Evolutionary conservation across 176 grass and related monocot species (phyloP), one percentile per base, ranked within the genome.

Genomic region (Tuctoria greenei): DNA sequence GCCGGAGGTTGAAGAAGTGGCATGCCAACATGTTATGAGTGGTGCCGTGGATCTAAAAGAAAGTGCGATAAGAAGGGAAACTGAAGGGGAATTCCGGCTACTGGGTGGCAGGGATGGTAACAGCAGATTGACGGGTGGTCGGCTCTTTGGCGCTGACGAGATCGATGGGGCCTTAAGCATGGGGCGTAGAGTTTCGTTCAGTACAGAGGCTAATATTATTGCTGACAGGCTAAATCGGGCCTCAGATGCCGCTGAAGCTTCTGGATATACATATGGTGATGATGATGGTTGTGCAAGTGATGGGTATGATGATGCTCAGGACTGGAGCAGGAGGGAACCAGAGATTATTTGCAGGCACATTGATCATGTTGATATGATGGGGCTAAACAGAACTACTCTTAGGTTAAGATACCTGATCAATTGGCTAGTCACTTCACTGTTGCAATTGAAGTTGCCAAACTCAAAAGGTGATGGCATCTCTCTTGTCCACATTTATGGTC

Each of bases 61-160:
- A 64, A 99, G 96, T 61, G 92, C 96, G 0, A 99, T 99, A 84
- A 95, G 92, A 67, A 95, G 96, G 84, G 96, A 99, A 63, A 99
- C 92, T 70, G 96, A 99, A 85, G 92, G 96, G 47, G 96, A 99
- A 60, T 99, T 99, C 68, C 80, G 96, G 26, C 74, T 99, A 66
- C 66, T 99, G 44, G 96, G 92, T 43, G 80, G 92, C 38, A 95
- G 96, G 84, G 91, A 90, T 83, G 82, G 84, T 56, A 93, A 90
- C 69, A 88, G 21, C 79, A 90, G 91, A 34, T 88, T 93, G 81
- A 51, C 88, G 15, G 91, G 91, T 34, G 82, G 82, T 8, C 86
- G 85, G 47, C 88, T 93, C 41, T 93, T 93, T 0, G 85, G 85
- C 58, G 79, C 85, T 79, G 87, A 93, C 45, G 91, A 93, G 61